These are phyloP conservation scores for Chaetomium olivaceum DNA, from an alignment of 2,329 filamentous ascomycete genomes.

Conservation along the genomic window DNA sequence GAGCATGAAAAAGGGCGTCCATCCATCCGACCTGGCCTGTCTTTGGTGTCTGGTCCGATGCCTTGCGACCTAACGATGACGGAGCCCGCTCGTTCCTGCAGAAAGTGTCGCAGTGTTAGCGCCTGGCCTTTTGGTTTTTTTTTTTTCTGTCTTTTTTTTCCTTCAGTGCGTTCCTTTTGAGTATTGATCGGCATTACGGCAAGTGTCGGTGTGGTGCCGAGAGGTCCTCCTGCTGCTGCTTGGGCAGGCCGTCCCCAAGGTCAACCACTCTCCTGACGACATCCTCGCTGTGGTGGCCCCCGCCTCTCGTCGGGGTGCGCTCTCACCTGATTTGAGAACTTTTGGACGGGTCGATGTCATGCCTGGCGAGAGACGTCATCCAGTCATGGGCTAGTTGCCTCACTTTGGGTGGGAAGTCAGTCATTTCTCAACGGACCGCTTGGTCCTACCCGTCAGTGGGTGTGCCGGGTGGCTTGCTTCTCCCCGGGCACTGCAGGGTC, in stretches of 20 bases:
- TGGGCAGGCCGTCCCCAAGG: neutral
- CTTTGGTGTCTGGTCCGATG: neutral
- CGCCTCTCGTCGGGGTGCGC: neutral
- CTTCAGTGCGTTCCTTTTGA: neutral
- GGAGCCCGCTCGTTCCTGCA: slow-evolving; percentile 21
- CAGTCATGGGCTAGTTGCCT: neutral
- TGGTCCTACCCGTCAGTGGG: slow-evolving; percentile 12
- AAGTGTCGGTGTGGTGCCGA: slow-evolving; percentile 9
- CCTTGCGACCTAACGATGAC: slow-evolving; percentile 19
- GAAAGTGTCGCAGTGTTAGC: neutral
- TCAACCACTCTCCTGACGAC: neutral
- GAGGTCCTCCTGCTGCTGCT: neutral
- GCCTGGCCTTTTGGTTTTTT: neutral
- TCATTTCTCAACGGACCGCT: neutral
- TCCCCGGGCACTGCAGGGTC: slow-evolving; percentile 1
- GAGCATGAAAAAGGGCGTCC: neutral
- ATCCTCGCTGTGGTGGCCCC: neutral
- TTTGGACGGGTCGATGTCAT: neutral
- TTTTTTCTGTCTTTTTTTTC: neutral
- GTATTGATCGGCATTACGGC: slow-evolving; percentile 13
- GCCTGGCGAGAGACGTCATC: neutral
- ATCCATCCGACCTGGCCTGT: too few relatives aligned
- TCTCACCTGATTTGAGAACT: neutral
- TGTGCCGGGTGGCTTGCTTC: neutral
- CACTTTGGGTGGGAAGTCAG: neutral